Percentiles rank a stretch among this genome's conserved stretches.
Conservation (phyloP, 768 basidiomycete species). For the Bullera alba region DNA sequence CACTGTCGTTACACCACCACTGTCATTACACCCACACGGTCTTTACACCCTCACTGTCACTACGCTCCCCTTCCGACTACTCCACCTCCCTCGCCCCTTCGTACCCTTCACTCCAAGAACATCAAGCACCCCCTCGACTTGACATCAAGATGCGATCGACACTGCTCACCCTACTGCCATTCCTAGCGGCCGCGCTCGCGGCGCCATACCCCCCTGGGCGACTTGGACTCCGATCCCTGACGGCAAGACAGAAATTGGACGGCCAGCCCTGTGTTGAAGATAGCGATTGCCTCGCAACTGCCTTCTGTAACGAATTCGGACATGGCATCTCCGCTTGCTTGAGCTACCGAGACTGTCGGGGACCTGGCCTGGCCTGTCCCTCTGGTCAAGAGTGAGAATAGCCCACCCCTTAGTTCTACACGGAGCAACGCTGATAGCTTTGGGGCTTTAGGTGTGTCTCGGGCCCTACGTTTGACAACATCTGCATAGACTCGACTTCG, state of each 20-base stretch:
- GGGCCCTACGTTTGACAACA: background rate
- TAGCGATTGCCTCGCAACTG: background rate
- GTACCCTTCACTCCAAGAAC: background rate
- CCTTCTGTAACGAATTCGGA: background rate
- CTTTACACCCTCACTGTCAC: background rate
- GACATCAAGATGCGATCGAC: no score
- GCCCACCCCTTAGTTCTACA: background rate
- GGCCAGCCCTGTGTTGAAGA: background rate
- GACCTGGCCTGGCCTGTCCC: background rate
- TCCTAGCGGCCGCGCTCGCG: no score
- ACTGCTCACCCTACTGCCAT: no score
- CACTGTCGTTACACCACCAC: background rate
- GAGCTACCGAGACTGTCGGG: background rate
- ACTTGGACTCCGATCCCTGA: no score
- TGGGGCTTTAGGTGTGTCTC: background rate
- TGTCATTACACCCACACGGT: background rate
- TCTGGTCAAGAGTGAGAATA: background rate
- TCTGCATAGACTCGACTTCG: background rate
- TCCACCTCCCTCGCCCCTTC: background rate
- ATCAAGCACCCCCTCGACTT: no score
- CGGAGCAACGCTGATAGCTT: background rate
- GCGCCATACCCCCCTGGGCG: no score
- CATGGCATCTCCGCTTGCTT: background rate
- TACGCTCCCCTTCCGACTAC: background rate
- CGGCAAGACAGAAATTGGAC: background rate